These are phyloP conservation scores for Kodamaea kaohsiungensis DNA, from an alignment of 805 yeast genomes.

Conservation along the genomic window DNA sequence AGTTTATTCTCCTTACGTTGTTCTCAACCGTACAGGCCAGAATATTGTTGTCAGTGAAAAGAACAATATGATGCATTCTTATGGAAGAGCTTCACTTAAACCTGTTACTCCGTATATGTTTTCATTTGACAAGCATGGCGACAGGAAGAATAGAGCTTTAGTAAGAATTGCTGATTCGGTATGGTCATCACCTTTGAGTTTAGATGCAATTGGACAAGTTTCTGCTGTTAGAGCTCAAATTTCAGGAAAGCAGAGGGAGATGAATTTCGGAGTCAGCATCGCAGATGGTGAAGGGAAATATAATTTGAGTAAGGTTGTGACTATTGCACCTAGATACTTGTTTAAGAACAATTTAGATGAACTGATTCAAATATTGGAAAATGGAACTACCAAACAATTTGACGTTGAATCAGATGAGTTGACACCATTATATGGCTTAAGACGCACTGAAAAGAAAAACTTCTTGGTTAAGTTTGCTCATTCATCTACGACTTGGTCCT, in stretches of 20 bases:
- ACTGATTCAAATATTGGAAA: constrained; percentile 61
- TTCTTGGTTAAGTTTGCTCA: constrained; percentile 60
- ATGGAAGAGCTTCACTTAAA: constrained; percentile 35
- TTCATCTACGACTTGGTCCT: constrained; percentile 69
- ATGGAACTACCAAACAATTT: constrained; percentile 58
- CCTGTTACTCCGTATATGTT: constrained; percentile 68
- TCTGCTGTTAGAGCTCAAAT: constrained; percentile 52
- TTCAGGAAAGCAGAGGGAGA: constrained; percentile 55
- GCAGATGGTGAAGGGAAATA: constrained; percentile 87
- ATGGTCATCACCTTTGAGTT: constrained; percentile 72
- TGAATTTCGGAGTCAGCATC: constrained; percentile 72
- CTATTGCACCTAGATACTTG: constrained; percentile 80
- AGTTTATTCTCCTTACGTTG: constrained; percentile 81
- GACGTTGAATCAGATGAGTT: constrained; percentile 49
- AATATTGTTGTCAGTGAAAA: constrained; percentile 60
- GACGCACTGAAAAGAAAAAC: constrained; percentile 58
- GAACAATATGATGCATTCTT: constrained; percentile 53
- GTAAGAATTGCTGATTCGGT: constrained; percentile 67
- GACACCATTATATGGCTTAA: constrained; percentile 64
- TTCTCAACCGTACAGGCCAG: constrained; percentile 77
- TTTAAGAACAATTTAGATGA: constrained; percentile 61
- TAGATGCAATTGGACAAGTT: constrained; percentile 88
- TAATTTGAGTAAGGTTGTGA: constrained; percentile 71
- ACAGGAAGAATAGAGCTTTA: constrained; percentile 64
- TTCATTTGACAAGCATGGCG: constrained; percentile 67